Base-by-base conservation (phyloP, 768 basidiomycete species). In the Sistotremastrum niveocremeum region DNA sequence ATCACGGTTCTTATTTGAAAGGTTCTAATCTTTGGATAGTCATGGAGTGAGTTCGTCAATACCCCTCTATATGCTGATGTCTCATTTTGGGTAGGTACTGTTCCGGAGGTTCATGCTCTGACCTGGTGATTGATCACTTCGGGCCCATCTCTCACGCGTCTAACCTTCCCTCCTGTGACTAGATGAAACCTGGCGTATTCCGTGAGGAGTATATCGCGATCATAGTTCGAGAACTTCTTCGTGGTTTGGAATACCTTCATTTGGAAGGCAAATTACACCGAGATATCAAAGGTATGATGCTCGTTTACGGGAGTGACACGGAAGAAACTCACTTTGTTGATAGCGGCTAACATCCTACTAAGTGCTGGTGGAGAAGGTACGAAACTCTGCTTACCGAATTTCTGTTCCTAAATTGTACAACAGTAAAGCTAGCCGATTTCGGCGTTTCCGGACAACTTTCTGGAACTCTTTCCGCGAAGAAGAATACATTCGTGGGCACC, bases 141-240 rank as follows among this genome's bases (percentile, higher is more conserved):
- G 10, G 37, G 55, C 48, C 34, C 44, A 51, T 54, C 52, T 29
- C 39, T 31, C 47, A 49, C 42, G 39, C 44, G 44, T 41, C 31
- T 46, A 37, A 36, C 41, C n/a, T 42, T 44, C 32, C 7, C 11
- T 33, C 49, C 9, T 46, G 29, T 34, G 38, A 37, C 35, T 58
- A 97, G 91, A 93, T 99, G 88, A 98, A 98, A 68, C 88, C 94
- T 2, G 95, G 95, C 8, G 85, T 90, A 3, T 97, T 99, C 63
- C 73, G 88, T 51, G 95, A 99, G 69, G 95, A 99, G 58, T 97
- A 99, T 57, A 98, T 99, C 53, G 95, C 94, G 5, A 98, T 98
- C 60, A 85, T 99, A 54, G 77, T 89, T 40, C 77, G 87, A 41
- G 95, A 99, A 63, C 73, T 99, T 7, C 71, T 98, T 36, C 78